Evolutionary conservation across 495 filamentous ascomycete genomes (phyloP).

Genomic region (Xylaria curta): DNA sequence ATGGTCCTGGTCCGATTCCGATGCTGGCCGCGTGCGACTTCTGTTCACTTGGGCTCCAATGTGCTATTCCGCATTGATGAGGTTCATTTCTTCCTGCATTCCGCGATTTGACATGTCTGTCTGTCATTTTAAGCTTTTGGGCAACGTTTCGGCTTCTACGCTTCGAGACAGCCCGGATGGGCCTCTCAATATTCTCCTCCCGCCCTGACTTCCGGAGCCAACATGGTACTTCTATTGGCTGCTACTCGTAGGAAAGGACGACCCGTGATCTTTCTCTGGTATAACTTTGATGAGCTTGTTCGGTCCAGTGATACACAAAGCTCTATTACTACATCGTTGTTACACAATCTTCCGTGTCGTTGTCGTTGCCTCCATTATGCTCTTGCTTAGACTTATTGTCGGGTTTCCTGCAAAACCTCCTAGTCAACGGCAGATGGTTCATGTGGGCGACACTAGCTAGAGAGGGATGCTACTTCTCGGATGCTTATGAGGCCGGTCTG

Average conservation of each 20-base stretch:
- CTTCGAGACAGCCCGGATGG: neutral
- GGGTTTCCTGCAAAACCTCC: neutral
- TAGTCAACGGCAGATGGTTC: neutral
- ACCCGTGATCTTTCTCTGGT: neutral
- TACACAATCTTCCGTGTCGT: neutral
- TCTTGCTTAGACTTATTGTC: neutral
- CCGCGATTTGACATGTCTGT: neutral
- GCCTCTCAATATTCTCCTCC: neutral
- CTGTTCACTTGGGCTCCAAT: neutral
- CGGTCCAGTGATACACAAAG: neutral
- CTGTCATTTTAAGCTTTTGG: neutral
- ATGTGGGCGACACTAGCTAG: neutral
- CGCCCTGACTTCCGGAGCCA: neutral
- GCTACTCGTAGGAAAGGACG: neutral
- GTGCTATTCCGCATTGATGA: neutral
- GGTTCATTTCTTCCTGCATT: neutral
- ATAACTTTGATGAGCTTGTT: slow-evolving; percentile 1
- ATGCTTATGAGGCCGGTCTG: neutral
- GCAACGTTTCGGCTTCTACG: neutral
- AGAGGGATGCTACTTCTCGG: neutral
- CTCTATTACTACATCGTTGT: neutral
- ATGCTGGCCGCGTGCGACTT: slow-evolving; percentile 14
- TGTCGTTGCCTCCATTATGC: neutral
- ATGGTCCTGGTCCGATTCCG: neutral
- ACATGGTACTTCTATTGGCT: neutral